phyloP scores from a whole-genome alignment of 257 asterid species.

The Solanum dulcamara region DNA sequence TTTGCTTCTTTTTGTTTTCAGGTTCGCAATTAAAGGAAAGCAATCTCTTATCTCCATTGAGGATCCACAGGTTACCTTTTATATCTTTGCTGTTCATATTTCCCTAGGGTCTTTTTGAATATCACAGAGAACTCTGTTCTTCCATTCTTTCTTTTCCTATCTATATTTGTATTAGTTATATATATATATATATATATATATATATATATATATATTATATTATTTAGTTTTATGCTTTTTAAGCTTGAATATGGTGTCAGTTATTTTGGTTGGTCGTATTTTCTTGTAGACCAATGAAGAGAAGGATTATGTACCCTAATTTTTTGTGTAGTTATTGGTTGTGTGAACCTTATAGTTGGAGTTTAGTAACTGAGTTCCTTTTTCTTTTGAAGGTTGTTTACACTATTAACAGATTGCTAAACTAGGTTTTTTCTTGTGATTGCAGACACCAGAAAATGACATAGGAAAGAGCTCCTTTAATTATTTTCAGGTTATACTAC shows the following conservation, averaged over 20 bases:
- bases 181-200: no score
- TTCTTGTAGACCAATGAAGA: not conserved
- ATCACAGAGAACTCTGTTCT: not conserved
- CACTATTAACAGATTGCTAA: not conserved
- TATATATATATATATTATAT: no score
- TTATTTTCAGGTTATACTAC: conserved; percentile 57
- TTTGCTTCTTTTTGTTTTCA: conserved; percentile 17
- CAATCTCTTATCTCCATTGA: conserved; percentile 60
- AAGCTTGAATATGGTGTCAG: not conserved
- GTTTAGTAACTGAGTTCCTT: not conserved
- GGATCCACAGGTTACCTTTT: conserved; percentile 80
- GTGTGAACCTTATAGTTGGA: not conserved
- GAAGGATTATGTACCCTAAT: not conserved
- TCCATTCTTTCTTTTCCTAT: not conserved
- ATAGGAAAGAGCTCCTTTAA: conserved; percentile 88
- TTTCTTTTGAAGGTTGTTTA: not conserved
- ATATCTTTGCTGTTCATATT: not conserved
- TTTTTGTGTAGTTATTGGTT: not conserved
- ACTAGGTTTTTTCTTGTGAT: not conserved
- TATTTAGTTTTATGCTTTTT: not conserved
- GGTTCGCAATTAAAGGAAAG: conserved; percentile 56
- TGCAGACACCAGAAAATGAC: conserved; percentile 86
- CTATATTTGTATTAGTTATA: not conserved
- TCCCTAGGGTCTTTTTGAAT: not conserved
- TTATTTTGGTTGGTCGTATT: not conserved